Conservation (phyloP, 495 filamentous ascomycete species). For the Penicillium manginii region DNA sequence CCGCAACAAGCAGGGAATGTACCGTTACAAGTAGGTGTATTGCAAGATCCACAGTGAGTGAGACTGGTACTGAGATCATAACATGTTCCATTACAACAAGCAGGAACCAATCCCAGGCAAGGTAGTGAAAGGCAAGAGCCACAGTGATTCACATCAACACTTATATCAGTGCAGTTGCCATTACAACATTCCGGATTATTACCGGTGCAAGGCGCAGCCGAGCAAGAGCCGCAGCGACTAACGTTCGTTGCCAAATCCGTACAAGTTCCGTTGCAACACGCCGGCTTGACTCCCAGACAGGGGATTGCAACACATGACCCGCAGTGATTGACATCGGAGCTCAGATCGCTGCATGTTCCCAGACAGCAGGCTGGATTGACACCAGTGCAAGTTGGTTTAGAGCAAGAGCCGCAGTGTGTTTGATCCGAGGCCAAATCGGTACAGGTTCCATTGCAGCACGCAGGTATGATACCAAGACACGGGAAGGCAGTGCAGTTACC, state of each 20-base stretch:
- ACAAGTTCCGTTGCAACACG: conserved; percentile 16
- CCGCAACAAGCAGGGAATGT: conserved; percentile 18
- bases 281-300: conserved; percentile 12
- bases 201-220: conserved; percentile 9
- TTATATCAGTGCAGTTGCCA: conserved; percentile 19
- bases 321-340: conserved; percentile 11
- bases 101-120: conserved; percentile 13
- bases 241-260: conserved; percentile 11
- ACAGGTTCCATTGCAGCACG: conserved; percentile 16
- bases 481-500: conserved; percentile 15
- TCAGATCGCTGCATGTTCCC: conserved; percentile 15
- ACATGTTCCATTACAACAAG: conserved; percentile 22
- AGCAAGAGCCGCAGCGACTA: conserved; percentile 13
- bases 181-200: conserved; percentile 14
- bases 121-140: conserved; percentile 17
- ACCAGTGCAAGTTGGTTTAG: not conserved
- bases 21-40: conserved; percentile 6
- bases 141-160: conserved; percentile 14
- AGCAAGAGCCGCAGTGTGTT: conserved; percentile 13
- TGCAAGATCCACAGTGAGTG: conserved; percentile 22
- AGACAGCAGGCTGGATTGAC: conserved; percentile 11
- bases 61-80: conserved; percentile 11
- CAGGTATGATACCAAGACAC: conserved; percentile 17
- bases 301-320: conserved; percentile 14
- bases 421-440: conserved; percentile 9